Conservation (phyloP, 257 asterid genomes). For the Solanum sitiens region DNA sequence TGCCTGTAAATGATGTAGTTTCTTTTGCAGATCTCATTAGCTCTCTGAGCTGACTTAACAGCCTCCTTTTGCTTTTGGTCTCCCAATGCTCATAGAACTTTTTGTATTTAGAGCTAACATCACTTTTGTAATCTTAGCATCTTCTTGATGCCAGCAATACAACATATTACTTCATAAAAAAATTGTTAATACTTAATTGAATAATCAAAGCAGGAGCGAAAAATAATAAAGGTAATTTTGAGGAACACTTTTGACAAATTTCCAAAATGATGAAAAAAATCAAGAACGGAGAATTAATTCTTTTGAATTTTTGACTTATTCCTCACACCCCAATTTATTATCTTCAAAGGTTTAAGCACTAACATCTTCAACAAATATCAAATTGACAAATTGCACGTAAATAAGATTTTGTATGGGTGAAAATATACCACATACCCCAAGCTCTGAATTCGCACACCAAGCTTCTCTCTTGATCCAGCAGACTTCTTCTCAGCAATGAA, state of each 20-base stretch:
- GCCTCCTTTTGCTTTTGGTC: background rate
- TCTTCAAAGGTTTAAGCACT: background rate
- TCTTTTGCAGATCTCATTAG: background rate
- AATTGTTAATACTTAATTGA: background rate
- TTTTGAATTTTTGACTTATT: background rate
- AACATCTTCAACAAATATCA: background rate
- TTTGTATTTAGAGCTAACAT: background rate
- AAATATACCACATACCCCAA: conserved; percentile 47
- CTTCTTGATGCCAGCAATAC: background rate
- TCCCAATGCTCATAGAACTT: background rate
- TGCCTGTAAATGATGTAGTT: background rate
- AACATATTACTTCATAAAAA: background rate
- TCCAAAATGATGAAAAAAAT: background rate
- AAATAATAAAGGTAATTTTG: background rate
- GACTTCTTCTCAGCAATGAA: conserved; percentile 48
- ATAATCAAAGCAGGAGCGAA: background rate
- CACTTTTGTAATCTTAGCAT: background rate
- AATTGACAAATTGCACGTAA: background rate
- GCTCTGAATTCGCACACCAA: conserved; percentile 65
- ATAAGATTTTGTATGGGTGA: background rate
- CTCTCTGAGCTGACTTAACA: background rate
- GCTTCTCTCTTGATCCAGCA: conserved; percentile 44
- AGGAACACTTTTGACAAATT: background rate
- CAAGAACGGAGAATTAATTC: background rate
- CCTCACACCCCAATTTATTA: background rate